Conservation (phyloP, 1,284 basidiomycete species). For the Peniophora sp. region DNA sequence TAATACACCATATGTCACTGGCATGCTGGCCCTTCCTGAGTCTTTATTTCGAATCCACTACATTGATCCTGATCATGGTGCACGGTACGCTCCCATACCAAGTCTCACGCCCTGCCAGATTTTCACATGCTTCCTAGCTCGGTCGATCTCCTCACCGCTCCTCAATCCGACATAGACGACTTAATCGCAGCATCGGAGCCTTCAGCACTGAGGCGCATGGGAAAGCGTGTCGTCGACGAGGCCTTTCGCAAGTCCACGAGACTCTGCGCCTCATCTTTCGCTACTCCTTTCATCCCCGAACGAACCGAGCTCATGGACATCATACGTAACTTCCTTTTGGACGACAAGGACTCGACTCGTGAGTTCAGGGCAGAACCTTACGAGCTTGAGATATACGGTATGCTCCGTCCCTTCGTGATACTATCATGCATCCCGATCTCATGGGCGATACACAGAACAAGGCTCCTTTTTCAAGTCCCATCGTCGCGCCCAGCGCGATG, state of each 20-base stretch:
- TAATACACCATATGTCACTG: background rate
- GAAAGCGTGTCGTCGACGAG: slow-evolving; percentile 15
- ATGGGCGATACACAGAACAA: slow-evolving; percentile 16
- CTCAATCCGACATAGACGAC: background rate
- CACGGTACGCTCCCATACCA: background rate
- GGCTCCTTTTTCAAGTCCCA: slow-evolving; percentile 35
- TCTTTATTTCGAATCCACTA: background rate
- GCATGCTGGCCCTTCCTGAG: background rate
- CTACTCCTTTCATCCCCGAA: slow-evolving; percentile 13
- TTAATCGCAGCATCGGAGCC: slow-evolving; percentile 10
- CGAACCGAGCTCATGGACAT: slow-evolving; percentile 8
- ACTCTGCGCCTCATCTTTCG: slow-evolving; percentile 14
- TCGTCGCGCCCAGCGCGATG: slow-evolving; percentile 30
- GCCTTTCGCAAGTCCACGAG: slow-evolving; percentile 18
- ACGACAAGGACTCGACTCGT: slow-evolving; percentile 7
- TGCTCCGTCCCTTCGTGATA: slow-evolving; percentile 4
- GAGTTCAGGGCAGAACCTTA: slow-evolving; percentile 16
- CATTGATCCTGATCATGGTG: background rate
- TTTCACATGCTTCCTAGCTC: background rate
- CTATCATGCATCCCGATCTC: background rate
- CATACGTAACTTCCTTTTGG: slow-evolving; percentile 11
- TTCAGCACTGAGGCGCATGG: slow-evolving; percentile 16
- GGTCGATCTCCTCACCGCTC: background rate
- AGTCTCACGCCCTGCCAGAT: background rate
- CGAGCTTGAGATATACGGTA: slow-evolving; percentile 23